Conservation (phyloP, 2,329 filamentous ascomycete species). For the Penicillium sp. region DNA sequence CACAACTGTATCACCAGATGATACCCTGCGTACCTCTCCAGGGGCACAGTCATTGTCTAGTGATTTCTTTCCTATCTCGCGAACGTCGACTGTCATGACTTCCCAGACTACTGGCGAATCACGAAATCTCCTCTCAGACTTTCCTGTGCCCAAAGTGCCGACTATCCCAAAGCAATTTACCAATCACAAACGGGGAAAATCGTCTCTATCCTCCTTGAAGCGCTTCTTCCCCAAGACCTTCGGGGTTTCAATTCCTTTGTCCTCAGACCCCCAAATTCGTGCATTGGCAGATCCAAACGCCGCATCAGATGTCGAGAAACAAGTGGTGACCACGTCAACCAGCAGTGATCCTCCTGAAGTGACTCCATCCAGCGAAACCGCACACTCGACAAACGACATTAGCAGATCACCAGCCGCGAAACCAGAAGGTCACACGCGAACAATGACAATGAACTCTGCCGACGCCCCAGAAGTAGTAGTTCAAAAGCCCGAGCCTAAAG, state of each 20-base stretch:
- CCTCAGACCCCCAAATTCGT: slow-evolving; percentile 38
- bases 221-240: slow-evolving; percentile 35
- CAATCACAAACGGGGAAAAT: slow-evolving; percentile 32
- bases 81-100: slow-evolving; percentile 31
- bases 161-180: slow-evolving; percentile 15
- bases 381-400: background rate
- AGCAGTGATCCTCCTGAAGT: background rate
- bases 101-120: slow-evolving; percentile 22
- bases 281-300: slow-evolving; percentile 32
- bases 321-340: slow-evolving; percentile 14
- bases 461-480: slow-evolving; percentile 37
- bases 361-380: background rate
- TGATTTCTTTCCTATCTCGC: slow-evolving; percentile 26
- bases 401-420: background rate
- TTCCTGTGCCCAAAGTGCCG: slow-evolving; percentile 25
- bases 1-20: slow-evolving; percentile 26
- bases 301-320: slow-evolving; percentile 30
- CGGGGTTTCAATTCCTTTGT: slow-evolving; percentile 30
- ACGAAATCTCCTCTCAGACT: slow-evolving; percentile 20
- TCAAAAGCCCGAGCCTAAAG: slow-evolving; percentile 21
- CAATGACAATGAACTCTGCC: slow-evolving; percentile 34
- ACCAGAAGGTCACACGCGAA: slow-evolving; percentile 17
- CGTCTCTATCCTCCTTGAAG: slow-evolving; percentile 35
- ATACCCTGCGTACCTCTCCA: slow-evolving; percentile 16
- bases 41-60: slow-evolving; percentile 19